phyloP scores from a whole-genome alignment of 2,329 filamentous ascomycete species.

The Xylaria arbuscula region DNA sequence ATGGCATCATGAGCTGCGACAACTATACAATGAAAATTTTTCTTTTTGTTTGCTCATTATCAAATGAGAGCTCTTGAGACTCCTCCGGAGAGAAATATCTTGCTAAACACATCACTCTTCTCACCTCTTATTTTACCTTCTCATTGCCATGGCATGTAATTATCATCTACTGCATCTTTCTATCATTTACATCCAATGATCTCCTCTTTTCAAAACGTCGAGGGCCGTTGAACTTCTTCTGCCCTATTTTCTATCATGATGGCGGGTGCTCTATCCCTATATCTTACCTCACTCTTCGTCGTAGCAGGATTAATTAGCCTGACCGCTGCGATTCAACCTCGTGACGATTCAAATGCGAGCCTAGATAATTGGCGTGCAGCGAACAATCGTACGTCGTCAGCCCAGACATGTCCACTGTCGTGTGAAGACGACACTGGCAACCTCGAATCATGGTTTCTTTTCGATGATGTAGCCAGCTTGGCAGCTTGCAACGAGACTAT shows the following conservation, averaged over 20 bases:
- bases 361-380: constrained; percentile 15
- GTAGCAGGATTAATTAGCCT: constrained; percentile 7
- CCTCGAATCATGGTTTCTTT: constrained; percentile 12
- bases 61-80: no score
- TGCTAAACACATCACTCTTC: no score
- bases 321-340: constrained; percentile 1
- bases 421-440: constrained; percentile 8
- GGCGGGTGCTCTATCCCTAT: constrained; percentile 8
- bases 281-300: background rate
- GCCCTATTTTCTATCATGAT: constrained; percentile 4
- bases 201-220: no score
- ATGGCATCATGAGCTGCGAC: no score
- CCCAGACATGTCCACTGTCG: background rate
- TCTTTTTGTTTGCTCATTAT: no score
- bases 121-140: no score
- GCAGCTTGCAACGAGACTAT: constrained; percentile 20
- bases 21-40: no score
- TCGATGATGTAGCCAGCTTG: constrained; percentile 11
- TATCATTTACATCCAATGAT: no score
- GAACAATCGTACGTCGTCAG: constrained; percentile 9
- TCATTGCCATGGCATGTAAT: no score
- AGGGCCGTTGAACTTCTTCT: background rate
- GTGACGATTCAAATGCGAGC: background rate
- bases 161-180: background rate
- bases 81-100: no score